Base-by-base conservation (phyloP, 768 basidiomycete genomes). In the Kwoniella sp. region DNA sequence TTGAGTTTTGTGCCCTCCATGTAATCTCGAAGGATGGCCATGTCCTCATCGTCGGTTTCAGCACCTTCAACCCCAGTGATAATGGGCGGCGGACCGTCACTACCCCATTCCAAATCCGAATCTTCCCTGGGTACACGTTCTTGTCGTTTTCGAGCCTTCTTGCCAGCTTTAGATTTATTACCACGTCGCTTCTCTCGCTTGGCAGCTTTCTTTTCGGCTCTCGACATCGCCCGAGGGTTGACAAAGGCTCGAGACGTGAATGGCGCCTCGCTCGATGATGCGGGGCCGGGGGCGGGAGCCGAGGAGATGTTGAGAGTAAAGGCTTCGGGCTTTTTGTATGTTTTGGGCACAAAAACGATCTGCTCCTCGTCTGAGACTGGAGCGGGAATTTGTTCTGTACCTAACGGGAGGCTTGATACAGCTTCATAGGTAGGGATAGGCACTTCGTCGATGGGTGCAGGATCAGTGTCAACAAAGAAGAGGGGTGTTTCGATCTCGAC, bases 61-160 rank as follows among this genome's bases (percentile, higher is more conserved):
- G 49, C 61, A 13, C 62, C 63, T 25, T 62, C 47, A 4, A 68
- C 59, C 12, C 30, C 67, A 9, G 69, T n/a, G 30, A 74, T 49
- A 7, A 26, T 50, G 9, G 52, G 36, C 6, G 76, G 72, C 24
- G 76, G 74, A 2, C 74, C 78, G 54, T 79, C 77, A 50, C 75
- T 76, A n/a, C 78, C 78, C 78, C 78, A 79, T 2, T 79, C 77
- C 25, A 79, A 55, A 61, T 79, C 78, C 5, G 74, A 76, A 58
- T 74, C 78, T 10, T 67, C 68, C 27, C 63, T 65, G 53, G 50
- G 52, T 61, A 63, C 65, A 58, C 64, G 27, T 17, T 57, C 47
- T 29, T 53, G 29, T 19, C 36, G 55, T 55, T 59, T 55, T 37
- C 56, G 37, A 4, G 46, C 50, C 25, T 69, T 70, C 48, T 67